Base-by-base conservation (phyloP, 2,329 filamentous ascomycete species). In the Monosporascus sp. region DNA sequence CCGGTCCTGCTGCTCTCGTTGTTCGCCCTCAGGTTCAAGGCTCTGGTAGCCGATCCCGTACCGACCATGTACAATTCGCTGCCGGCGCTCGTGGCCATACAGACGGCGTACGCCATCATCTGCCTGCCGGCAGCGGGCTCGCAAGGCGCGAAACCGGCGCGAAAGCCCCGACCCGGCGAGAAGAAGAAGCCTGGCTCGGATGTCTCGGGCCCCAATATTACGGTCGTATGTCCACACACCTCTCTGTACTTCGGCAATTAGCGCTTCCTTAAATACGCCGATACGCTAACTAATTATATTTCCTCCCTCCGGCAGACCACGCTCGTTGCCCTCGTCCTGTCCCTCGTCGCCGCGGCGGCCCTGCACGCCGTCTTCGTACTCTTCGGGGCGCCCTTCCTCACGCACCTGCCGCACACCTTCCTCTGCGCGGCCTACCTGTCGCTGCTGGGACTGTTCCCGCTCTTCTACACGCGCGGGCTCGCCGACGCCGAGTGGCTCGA, bases 351-450 rank as follows among this genome's bases (percentile, higher is more conserved):
- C 24, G 59, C 59, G 46, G 48, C 49, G 15, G 60, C 69, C 28
- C 63, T 86, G 22, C 78, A 86, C 68, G 68, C 83, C 44, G 72
- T 85, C 38, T 81, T 95, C 63, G 78, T 97, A 64, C 87, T 97
- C 60, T 95, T 97, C 71, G 94, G 94, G 65, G 94, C 93, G 7
- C 94, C 94, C 0, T 77, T 96, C 51, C 89, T 93, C 35, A 90
- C 89, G 1, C 89, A 97, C 69, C 74, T 87, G 49, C 68, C 78
- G 4, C 87, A 95, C 60, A 99, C 94, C 1, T 68, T 89, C 35
- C 84, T 97, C 37, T 88, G 86, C 69, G 88, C 90, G 3, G 81
- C 87, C 2, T 92, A 97, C 69, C 81, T 97, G 55, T 83, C 91
- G 11, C 72, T 96, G 0, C 82, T 99, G 14, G 82, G 84, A 18